phyloP scores from a whole-genome alignment of 495 filamentous ascomycete genomes.

The Daldinia childiae region DNA sequence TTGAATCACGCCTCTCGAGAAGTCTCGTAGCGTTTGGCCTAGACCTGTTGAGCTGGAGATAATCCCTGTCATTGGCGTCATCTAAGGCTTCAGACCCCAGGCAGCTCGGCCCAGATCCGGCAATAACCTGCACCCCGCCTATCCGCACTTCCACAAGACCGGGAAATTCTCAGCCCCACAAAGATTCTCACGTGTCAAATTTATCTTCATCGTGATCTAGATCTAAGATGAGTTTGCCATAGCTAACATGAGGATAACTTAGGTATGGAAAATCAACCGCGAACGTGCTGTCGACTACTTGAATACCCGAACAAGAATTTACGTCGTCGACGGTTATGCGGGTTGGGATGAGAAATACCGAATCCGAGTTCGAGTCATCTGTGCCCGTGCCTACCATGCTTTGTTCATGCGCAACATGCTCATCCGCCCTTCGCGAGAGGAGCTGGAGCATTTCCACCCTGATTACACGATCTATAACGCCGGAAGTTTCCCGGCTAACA shows the following conservation, averaged over 20 bases:
- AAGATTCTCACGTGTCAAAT: slow-evolving; percentile 34
- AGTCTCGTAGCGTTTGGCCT: slow-evolving; percentile 24
- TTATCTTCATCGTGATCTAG: slow-evolving; percentile 42
- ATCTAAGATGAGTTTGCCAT: neutral
- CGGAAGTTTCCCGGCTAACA: slow-evolving; percentile 97
- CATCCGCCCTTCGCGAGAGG: slow-evolving; percentile 87
- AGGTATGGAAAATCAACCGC: slow-evolving; percentile 99
- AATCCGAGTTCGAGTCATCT: slow-evolving; percentile 97
- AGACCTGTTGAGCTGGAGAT: slow-evolving; percentile 22
- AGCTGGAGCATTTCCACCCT: slow-evolving; percentile 96
- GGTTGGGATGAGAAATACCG: slow-evolving; percentile 99
- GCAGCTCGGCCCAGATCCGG: slow-evolving; percentile 37
- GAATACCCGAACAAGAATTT: slow-evolving; percentile 98
- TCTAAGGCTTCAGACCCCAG: slow-evolving; percentile 25
- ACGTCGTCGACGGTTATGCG: slow-evolving; percentile 96
- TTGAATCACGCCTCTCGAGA: slow-evolving; percentile 27
- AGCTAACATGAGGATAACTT: slow-evolving; percentile 24
- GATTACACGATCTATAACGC: slow-evolving; percentile 99
- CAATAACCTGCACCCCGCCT: slow-evolving; percentile 50
- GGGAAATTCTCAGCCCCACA: slow-evolving; percentile 32
- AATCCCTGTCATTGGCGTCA: slow-evolving; percentile 50
- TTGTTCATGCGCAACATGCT: slow-evolving; percentile 99
- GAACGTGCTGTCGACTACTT: slow-evolving; percentile 99
- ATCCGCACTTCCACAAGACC: slow-evolving; percentile 32
- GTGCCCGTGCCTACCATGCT: slow-evolving; percentile 98